Base-by-base conservation (phyloP, 805 yeast genomes). In the Wickerhamiella qilinensis region DNA sequence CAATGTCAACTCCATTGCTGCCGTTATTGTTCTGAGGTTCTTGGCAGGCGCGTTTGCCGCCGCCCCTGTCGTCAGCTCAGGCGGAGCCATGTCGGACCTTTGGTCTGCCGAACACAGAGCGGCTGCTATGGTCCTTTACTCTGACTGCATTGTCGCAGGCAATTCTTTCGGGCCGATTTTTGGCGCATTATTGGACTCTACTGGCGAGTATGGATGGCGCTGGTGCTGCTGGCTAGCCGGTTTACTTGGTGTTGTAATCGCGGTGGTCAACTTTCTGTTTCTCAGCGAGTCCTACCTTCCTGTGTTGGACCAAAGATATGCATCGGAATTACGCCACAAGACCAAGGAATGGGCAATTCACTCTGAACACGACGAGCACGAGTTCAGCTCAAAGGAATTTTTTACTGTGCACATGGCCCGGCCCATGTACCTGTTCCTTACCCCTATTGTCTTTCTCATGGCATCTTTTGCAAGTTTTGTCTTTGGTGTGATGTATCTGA, bases 311-410 rank as follows among this genome's bases (percentile, higher is more conserved):
- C 73, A 77, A 50, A 64, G 54, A 29, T 70, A 75, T 54, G 95
- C 95, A 16, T 59, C 57, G 40, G 65, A 57, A 49, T 51, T 84
- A 49, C 71, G 95, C 60, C 66, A 71, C 50, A 75, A 73, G 54
- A 80, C 95, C 3, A 85, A 91, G 33, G 77, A 83, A 51, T 66
- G 67, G 44, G 78, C 77, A 51, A 77, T 82, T 44, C 85, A 84
- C 82, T 81, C 96, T 20, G 93, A 81, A 61, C 93, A 82, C 55
- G 97, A 88, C 14, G 91, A 88, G 22, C 74, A 71, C 54, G 82
- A 83, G 36, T 57, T 84, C 56, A 61, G 79, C 1, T 55, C 80
- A 35, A 63, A 62, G 25, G 94, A 86, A 55, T 64, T 86, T 57
- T 49, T 83, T 42, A 68, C 71, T 42, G 71, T 81, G 20, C 82